Conservation (phyloP, 164 flowering plant genomes). For the Vitis vinifera region ASM3070453v1 NC_081808.1:5735501-5736000, state of each 20-base stretch:
- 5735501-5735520: slow-evolving; percentile 68
- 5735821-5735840: slow-evolving; percentile 47
- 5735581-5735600: slow-evolving; percentile 95
- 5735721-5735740: slow-evolving; percentile 76
- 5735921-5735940: no score
- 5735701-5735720: slow-evolving; percentile 92
- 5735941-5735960: no score
- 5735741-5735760: slow-evolving; percentile 83
- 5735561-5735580: slow-evolving; percentile 85
- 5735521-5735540: slow-evolving; percentile 87
- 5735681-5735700: not conserved
- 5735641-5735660: not conserved
- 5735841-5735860: not conserved
- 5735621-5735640: not conserved
- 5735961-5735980: no score
- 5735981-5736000: no score
- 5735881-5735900: not conserved
- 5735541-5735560: slow-evolving; percentile 83
- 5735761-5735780: slow-evolving; percentile 87
- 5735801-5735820: slow-evolving; percentile 97
- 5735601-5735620: slow-evolving; percentile 60
- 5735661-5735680: no score
- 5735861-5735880: not conserved
- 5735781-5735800: slow-evolving; percentile 90
- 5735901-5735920: not conserved